These are phyloP conservation scores for Hanseniaspora lachancei DNA, from an alignment of 805 yeast genomes.

Conservation along the genomic window DNA sequence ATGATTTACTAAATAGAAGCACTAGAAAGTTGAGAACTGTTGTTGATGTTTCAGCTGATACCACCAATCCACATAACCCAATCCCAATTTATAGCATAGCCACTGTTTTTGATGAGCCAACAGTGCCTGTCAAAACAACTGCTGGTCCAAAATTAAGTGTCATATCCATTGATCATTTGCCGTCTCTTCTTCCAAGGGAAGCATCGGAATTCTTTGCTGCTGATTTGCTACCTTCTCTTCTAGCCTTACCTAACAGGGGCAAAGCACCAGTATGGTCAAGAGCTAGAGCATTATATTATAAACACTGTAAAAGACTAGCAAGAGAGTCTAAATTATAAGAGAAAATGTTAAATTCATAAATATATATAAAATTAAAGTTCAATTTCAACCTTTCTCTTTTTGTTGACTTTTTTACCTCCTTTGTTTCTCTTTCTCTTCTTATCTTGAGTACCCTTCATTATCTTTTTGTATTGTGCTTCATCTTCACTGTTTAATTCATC, in stretches of 20 bases:
- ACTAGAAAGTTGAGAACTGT: slow-evolving; percentile 76
- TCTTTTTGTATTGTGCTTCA: slow-evolving; percentile 52
- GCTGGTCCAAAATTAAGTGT: slow-evolving; percentile 81
- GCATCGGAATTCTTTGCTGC: slow-evolving; percentile 82
- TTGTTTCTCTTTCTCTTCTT: slow-evolving; percentile 31
- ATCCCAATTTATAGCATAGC: slow-evolving; percentile 85
- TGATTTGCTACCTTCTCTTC: slow-evolving; percentile 80
- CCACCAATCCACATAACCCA: slow-evolving; percentile 97
- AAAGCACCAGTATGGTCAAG: slow-evolving; percentile 83
- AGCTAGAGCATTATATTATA: slow-evolving; percentile 72
- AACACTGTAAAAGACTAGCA: slow-evolving; percentile 64
- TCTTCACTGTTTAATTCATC: slow-evolving; percentile 54
- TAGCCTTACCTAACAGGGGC: slow-evolving; percentile 69
- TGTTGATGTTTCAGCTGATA: slow-evolving; percentile 97
- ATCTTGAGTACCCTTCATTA: slow-evolving; percentile 38
- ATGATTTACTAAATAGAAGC: slow-evolving; percentile 48
- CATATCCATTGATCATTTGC: slow-evolving; percentile 90
- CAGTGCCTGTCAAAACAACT: slow-evolving; percentile 67
- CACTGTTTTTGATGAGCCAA: slow-evolving; percentile 82
- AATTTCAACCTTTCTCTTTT: slow-evolving; percentile 39
- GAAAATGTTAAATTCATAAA: background rate
- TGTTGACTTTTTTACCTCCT: slow-evolving; percentile 30
- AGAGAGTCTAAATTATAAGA: slow-evolving; percentile 33
- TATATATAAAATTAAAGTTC: slow-evolving; percentile 32
- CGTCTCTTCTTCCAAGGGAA: slow-evolving; percentile 91